phyloP scores from a whole-genome alignment of 768 basidiomycete species.

The Rhodosporidiobolus sp. region DNA sequence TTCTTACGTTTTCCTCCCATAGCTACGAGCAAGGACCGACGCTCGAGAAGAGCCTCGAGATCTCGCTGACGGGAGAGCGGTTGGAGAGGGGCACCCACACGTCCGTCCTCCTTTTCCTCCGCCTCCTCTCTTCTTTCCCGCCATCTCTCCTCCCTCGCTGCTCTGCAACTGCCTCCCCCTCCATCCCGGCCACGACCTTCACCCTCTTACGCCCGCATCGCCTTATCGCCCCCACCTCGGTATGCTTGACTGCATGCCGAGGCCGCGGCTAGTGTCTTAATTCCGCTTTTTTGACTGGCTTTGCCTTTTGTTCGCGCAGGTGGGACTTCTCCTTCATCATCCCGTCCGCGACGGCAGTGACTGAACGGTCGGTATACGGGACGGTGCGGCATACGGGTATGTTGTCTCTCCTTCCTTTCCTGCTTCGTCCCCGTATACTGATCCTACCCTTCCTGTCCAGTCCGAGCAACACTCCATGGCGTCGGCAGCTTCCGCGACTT shows the following conservation, averaged over 20 bases:
- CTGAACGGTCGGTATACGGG: constrained; percentile 25
- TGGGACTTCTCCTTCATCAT: constrained; percentile 36
- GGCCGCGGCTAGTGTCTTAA: neutral
- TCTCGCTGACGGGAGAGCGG: constrained; percentile 22
- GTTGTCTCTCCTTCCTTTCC: neutral
- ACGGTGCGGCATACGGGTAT: constrained; percentile 20
- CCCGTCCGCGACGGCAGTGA: constrained; percentile 22
- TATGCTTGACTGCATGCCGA: neutral
- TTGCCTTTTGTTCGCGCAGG: constrained; percentile 1
- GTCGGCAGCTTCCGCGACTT: constrained; percentile 19
- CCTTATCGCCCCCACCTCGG: no score
- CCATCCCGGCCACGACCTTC: no score
- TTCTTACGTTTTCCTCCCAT: no score
- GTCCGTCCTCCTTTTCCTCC: constrained; percentile 5
- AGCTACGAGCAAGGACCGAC: constrained; percentile 10
- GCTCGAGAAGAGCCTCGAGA: constrained; percentile 30
- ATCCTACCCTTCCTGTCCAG: neutral
- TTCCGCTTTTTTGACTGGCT: neutral
- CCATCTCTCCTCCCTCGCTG: no score
- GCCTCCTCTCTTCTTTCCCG: neutral
- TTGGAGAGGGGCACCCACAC: constrained; percentile 25
- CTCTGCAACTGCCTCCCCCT: no score
- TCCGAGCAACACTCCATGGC: constrained; percentile 8
- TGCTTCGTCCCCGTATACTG: neutral
- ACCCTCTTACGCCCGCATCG: no score